Conservation (phyloP, 2,329 filamentous ascomycete species). For the Pyrenophora teres region DNA sequence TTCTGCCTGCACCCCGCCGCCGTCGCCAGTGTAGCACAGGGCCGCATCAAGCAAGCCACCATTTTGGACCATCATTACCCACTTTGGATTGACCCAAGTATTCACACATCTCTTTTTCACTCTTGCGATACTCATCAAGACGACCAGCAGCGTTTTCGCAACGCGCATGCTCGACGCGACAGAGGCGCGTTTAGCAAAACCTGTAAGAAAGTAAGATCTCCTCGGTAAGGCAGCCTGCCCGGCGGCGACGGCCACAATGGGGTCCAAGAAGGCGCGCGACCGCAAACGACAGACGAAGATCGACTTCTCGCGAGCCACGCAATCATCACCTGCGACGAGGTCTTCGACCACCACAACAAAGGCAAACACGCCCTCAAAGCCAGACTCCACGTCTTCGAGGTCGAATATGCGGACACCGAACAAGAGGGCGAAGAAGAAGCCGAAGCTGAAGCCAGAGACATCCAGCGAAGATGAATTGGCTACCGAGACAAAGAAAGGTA, state of each 20-base stretch:
- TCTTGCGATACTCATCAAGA: neutral
- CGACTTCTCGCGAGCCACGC: conserved; percentile 50
- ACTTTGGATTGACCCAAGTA: neutral
- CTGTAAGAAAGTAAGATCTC: neutral
- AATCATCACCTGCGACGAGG: conserved; percentile 44
- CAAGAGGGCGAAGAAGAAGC: conserved; percentile 19
- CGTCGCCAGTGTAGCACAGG: neutral
- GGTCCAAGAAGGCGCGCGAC: conserved; percentile 28
- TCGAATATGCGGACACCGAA: conserved; percentile 25
- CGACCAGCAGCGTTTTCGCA: neutral
- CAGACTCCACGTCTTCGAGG: conserved; percentile 11
- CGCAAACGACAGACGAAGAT: conserved; percentile 50
- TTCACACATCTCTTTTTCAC: neutral
- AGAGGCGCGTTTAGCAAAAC: conserved; percentile 1
- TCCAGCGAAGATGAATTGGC: conserved; percentile 32
- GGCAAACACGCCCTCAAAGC: conserved; percentile 7
- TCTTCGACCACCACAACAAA: conserved; percentile 6
- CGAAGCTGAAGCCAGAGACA: conserved; percentile 18
- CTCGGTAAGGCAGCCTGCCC: conserved; percentile 1
- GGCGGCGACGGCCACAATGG: conserved; percentile 22
- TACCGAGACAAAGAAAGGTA: conserved; percentile 15
- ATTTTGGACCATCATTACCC: neutral
- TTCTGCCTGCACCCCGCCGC: conserved; percentile 11
- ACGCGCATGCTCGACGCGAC: conserved; percentile 10
- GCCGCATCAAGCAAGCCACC: neutral